Conservation (phyloP, 805 yeast genomes). For the Kodamaea kakaduensis region DNA sequence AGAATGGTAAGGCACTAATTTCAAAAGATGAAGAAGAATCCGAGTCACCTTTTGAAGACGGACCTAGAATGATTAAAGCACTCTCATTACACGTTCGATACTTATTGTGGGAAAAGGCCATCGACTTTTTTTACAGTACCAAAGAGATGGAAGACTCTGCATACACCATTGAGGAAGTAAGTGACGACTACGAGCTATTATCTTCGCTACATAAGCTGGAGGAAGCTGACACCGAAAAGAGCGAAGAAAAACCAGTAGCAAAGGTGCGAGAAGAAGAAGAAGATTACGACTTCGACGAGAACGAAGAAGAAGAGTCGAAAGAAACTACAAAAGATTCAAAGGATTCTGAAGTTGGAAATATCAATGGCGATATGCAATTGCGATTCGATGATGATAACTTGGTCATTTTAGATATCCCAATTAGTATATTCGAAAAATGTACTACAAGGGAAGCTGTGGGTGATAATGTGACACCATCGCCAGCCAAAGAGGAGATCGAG, state of each 20-base stretch:
- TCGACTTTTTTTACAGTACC: slow-evolving; percentile 41
- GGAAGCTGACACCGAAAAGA: slow-evolving; percentile 15
- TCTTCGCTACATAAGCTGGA: slow-evolving; percentile 29
- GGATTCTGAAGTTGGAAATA: slow-evolving; percentile 18
- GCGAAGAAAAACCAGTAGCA: slow-evolving; percentile 5
- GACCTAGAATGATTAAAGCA: slow-evolving; percentile 23
- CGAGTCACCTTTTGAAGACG: slow-evolving; percentile 39
- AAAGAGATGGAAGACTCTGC: slow-evolving; percentile 11
- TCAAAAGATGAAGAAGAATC: slow-evolving; percentile 27
- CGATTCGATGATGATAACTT: slow-evolving; percentile 27
- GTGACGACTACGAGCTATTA: slow-evolving; percentile 33
- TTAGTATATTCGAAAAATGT: slow-evolving; percentile 18
- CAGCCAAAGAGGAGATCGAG: slow-evolving; percentile 2
- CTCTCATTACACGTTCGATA: slow-evolving; percentile 64
- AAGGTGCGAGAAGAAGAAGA: slow-evolving; percentile 35
- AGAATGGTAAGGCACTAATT: slow-evolving; percentile 21
- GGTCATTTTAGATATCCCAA: slow-evolving; percentile 32
- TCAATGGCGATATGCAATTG: slow-evolving; percentile 2
- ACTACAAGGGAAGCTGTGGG: slow-evolving; percentile 1
- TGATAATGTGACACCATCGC: neutral
- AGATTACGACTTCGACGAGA: slow-evolving; percentile 25
- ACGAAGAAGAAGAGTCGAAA: slow-evolving; percentile 21
- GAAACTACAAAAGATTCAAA: slow-evolving; percentile 14
- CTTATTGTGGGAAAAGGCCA: slow-evolving; percentile 68
- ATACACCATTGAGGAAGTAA: slow-evolving; percentile 26